Evolutionary conservation across 2,329 filamentous ascomycete species (phyloP).

Genomic region (Neofusicoccum parvum): DNA sequence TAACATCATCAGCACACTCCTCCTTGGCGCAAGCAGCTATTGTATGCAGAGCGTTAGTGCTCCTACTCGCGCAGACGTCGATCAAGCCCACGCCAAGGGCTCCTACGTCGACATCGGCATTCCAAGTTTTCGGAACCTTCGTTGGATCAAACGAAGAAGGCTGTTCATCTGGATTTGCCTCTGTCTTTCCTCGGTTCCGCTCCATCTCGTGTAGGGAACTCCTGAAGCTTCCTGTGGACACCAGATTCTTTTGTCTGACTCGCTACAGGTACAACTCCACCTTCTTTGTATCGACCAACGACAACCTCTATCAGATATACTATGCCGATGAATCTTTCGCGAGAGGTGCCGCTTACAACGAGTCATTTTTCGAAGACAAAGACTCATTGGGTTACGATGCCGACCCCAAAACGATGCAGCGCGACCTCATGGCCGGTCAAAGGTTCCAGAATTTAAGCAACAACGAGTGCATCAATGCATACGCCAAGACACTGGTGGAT

Average conservation of each 20-base stretch:
- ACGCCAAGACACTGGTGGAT: neutral
- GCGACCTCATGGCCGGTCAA: neutral
- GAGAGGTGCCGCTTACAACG: neutral
- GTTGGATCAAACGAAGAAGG: neutral
- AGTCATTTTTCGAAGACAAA: neutral
- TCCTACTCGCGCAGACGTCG: constrained; percentile 53
- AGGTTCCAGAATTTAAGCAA: constrained; percentile 1
- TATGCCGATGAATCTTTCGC: neutral
- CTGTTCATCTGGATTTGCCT: neutral
- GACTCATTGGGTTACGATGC: neutral
- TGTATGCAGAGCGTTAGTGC: constrained; percentile 56
- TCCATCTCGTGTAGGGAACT: constrained; percentile 1
- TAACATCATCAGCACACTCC: constrained; percentile 49
- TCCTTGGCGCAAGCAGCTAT: constrained; percentile 54
- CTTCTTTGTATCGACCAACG: neutral
- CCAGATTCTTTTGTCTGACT: neutral
- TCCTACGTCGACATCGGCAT: neutral
- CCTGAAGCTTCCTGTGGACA: too few relatives aligned
- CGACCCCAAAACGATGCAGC: neutral
- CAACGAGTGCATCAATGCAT: neutral
- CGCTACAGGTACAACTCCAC: neutral
- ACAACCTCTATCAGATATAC: neutral
- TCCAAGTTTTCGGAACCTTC: neutral
- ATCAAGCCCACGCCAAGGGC: constrained; percentile 47
- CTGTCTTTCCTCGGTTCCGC: neutral